Evolutionary conservation across 1,139 yeast genomes (phyloP), one percentile per base, ranked within the genome.

Genomic region (Suhomyces yuchorum): DNA sequence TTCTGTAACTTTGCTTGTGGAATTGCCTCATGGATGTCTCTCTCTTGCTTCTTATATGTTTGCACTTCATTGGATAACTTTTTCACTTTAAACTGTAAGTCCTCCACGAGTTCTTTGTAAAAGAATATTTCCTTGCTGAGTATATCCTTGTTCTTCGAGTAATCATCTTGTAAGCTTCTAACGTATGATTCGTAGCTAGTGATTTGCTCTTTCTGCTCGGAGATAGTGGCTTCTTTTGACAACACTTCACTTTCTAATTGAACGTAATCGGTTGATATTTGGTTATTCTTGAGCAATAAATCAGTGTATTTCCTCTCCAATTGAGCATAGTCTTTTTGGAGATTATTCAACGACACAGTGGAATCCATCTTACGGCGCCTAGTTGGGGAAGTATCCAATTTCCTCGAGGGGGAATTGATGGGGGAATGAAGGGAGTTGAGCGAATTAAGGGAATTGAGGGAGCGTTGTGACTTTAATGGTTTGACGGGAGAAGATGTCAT

Each of bases 21-120:
- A n/a, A 33, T 3, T 5, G 40, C 40, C 22, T 17, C 26, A 23
- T 40, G 37, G 3, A 38, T 23, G 12, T 40, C 49, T 19, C 50
- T 47, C 9, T 53, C 56, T 19, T 43, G 48, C 17, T 51, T 56
- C 12, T 51, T 48, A 26, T 38, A 35, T 2, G 46, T 9, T 5
- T 41, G 48, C 20, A 66, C 50, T 47, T 68, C 71, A 18, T 54
- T 51, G 22, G 60, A 57, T 42, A 71, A 56, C 40, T 60, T 62
- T 26, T 58, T 56, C 19, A 70, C 60, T 47, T 69, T 68, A 15
- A 54, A 35, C 48, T 70, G 70, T 44, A 71, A 62, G 38, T 65
- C 71, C 32, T 62, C 62, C 15, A 71, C 63, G 45, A 65, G 54
- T 42, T 66, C 70, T 50, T 71, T 68, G 55, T 71, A 71, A 50